phyloP scores from a whole-genome alignment of 805 yeast species.

The Metschnikowia arizonensis region DNA sequence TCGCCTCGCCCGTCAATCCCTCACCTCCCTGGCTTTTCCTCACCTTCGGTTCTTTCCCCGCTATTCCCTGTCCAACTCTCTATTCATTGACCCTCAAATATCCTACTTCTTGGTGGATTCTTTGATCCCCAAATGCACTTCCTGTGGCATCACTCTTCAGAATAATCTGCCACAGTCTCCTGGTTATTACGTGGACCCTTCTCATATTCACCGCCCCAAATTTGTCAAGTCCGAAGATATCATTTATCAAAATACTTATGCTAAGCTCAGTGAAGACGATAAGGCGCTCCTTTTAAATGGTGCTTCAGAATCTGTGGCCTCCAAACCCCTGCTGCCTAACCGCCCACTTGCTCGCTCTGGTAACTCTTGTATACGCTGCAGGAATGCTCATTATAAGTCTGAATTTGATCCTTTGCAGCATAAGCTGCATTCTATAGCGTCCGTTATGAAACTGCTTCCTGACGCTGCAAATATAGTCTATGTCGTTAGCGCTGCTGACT shows the following conservation, averaged over 20 bases:
- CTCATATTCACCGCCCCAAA: background rate
- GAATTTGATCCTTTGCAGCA: slow-evolving; percentile 30
- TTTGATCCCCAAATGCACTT: slow-evolving; percentile 36
- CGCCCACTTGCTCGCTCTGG: background rate
- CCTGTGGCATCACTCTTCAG: slow-evolving; percentile 60
- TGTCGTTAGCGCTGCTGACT: slow-evolving; percentile 64
- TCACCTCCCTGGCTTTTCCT: background rate
- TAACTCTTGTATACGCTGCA: slow-evolving; percentile 52
- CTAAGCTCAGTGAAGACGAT: slow-evolving; percentile 25
- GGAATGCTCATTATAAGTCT: slow-evolving; percentile 46
- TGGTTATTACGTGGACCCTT: slow-evolving; percentile 40
- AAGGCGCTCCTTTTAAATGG: slow-evolving; percentile 24
- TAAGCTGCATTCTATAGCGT: slow-evolving; percentile 22
- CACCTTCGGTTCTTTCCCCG: background rate
- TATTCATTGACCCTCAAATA: slow-evolving; percentile 5
- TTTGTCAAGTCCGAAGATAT: slow-evolving; percentile 17
- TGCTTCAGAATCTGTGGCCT: slow-evolving; percentile 2
- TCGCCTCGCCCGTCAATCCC: no score
- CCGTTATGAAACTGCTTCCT: slow-evolving; percentile 35
- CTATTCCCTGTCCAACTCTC: background rate
- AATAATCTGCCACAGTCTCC: slow-evolving; percentile 26
- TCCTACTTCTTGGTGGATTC: slow-evolving; percentile 14
- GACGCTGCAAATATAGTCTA: slow-evolving; percentile 47
- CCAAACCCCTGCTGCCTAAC: background rate
- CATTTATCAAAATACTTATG: slow-evolving; percentile 20